Percentiles rank a stretch among this genome's conserved stretches.
Evolutionary conservation across 768 basidiomycete genomes (phyloP).

Genomic region (Porphyrellus cyaneotinctus): DNA sequence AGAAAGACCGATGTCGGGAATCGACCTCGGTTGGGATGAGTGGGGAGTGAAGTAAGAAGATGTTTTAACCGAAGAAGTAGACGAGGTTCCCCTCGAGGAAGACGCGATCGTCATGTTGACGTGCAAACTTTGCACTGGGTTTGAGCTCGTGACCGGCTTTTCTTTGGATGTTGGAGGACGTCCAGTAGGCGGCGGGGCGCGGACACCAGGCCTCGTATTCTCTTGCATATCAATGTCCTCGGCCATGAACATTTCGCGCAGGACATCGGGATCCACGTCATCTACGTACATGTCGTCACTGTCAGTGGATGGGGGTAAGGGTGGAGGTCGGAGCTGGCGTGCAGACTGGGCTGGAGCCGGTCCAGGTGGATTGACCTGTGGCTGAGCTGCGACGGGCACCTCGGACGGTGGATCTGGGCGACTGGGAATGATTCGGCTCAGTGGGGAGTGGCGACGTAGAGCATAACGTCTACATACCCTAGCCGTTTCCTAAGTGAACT

Average conservation of each 20-base stretch:
- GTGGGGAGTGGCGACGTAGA: background rate
- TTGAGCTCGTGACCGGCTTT: background rate
- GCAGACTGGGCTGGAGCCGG: conserved; percentile 17
- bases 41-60: conserved; percentile 22
- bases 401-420: conserved; percentile 25
- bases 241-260: conserved; percentile 21
- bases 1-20: conserved; percentile 27
- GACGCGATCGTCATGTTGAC: background rate
- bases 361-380: conserved; percentile 6
- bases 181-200: background rate
- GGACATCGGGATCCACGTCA: conserved; percentile 29
- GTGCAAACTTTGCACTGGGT: background rate
- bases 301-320: conserved; percentile 13
- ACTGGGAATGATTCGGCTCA: conserved; percentile 9
- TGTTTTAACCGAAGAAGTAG: conserved; percentile 7
- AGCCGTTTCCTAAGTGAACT: conserved; percentile 57
- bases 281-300: conserved; percentile 24
- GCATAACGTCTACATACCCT: conserved; percentile 46
- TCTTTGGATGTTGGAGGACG: conserved; percentile 2
- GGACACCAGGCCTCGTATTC: background rate
- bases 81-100: conserved; percentile 5
- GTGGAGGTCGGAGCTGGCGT: conserved; percentile 4
- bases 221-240: conserved; percentile 11
- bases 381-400: conserved; percentile 7
- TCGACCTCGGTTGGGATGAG: conserved; percentile 4